phyloP scores from a whole-genome alignment of 1,139 yeast species.

The Diutina mesorugosa region DNA sequence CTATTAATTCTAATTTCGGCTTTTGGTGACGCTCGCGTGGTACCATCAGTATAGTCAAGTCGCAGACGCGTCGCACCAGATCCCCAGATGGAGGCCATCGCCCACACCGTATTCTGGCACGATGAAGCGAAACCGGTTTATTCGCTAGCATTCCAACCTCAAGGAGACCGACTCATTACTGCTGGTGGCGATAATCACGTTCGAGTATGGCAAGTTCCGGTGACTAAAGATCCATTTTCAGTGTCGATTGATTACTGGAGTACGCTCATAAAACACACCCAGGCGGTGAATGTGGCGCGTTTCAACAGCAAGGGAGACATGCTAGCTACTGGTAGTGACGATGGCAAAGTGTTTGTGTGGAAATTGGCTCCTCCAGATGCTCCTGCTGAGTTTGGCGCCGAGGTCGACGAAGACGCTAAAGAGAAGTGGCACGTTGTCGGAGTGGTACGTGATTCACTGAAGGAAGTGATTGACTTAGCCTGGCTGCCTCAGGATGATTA shows the following conservation, averaged over 20 bases:
- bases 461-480: conserved; percentile 74
- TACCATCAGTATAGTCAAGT: neutral
- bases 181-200: conserved; percentile 94
- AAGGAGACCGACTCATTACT: conserved; percentile 46
- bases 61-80: neutral
- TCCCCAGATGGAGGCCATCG: conserved; percentile 37
- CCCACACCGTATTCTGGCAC: conserved; percentile 72
- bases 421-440: conserved; percentile 62
- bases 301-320: conserved; percentile 56
- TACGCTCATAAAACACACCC: conserved; percentile 78
- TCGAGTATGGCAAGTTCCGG: conserved; percentile 40
- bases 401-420: conserved; percentile 30
- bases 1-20: no score
- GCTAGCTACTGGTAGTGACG: conserved; percentile 90
- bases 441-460: neutral
- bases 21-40: no score
- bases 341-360: conserved; percentile 83
- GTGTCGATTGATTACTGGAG: conserved; percentile 51
- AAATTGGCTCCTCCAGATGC: conserved; percentile 37
- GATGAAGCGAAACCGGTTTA: conserved; percentile 74
- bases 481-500: conserved; percentile 82
- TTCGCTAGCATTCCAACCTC: conserved; percentile 67
- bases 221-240: conserved; percentile 2
- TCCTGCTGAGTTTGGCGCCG: conserved; percentile 37
- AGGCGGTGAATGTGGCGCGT: conserved; percentile 86